phyloP scores from a whole-genome alignment of 768 basidiomycete genomes.

The Agrocybe chaxingu region DNA sequence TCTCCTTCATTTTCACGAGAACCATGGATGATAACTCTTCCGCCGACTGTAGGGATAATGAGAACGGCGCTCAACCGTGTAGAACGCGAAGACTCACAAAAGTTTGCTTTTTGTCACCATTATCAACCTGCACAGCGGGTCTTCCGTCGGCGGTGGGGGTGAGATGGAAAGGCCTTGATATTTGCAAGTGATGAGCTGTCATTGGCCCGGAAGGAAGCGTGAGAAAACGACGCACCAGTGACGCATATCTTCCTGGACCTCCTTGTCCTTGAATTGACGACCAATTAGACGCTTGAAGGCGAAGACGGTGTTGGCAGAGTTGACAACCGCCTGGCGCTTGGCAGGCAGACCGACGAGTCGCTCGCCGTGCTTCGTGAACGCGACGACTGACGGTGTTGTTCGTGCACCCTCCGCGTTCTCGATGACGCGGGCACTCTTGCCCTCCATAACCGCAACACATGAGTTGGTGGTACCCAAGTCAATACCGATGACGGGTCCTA shows the following conservation, averaged over 20 bases:
- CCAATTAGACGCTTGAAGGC: conserved; percentile 95
- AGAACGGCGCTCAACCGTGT: conserved; percentile 3
- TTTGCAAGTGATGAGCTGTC: conserved; percentile 2
- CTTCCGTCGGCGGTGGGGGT: conserved; percentile 69
- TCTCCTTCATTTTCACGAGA: conserved; percentile 91
- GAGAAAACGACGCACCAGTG: conserved; percentile 58
- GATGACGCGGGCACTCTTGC: conserved; percentile 89
- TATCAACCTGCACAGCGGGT: conserved; percentile 83
- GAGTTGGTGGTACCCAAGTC: conserved; percentile 95
- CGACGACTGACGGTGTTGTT: conserved; percentile 97
- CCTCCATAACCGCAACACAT: conserved; percentile 94
- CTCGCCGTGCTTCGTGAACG: conserved; percentile 98
- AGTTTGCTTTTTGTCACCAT: conserved; percentile 77
- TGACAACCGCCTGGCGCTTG: conserved; percentile 96
- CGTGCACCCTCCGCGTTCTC: conserved; percentile 98
- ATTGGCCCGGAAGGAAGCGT: neutral
- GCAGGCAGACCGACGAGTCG: conserved; percentile 95
- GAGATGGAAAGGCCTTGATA: conserved; percentile 74
- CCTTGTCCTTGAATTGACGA: conserved; percentile 87
- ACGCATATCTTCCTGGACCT: conserved; percentile 87
- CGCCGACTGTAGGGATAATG: conserved; percentile 53
- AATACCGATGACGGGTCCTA: conserved; percentile 92
- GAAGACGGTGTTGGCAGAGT: conserved; percentile 90
- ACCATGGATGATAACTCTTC: conserved; percentile 90
- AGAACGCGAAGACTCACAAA: conserved; percentile 48